Conservation (phyloP, 768 basidiomycete species). For the Holtermanniella nyarrowii region DNA sequence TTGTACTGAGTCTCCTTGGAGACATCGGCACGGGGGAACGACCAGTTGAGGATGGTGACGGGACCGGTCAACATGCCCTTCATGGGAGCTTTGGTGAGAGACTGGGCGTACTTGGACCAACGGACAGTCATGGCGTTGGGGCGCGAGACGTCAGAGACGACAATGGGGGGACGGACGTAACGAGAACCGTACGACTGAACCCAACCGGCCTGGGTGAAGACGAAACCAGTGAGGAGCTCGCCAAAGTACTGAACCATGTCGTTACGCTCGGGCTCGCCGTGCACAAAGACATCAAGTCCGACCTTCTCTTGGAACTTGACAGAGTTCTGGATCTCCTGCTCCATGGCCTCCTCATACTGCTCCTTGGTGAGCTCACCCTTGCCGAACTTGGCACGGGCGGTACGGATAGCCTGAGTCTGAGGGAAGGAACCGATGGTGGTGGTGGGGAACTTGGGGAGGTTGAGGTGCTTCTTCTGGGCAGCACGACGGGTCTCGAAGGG, state of each 20-base stretch:
- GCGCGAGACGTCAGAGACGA: slow-evolving; percentile 95
- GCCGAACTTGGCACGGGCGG: slow-evolving; percentile 84
- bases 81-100: slow-evolving; percentile 84
- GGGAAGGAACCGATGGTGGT: slow-evolving; percentile 99
- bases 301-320: slow-evolving; percentile 95
- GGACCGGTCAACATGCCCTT: slow-evolving; percentile 95
- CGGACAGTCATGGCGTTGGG: slow-evolving; percentile 85
- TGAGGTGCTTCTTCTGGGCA: slow-evolving; percentile 75
- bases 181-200: slow-evolving; percentile 99
- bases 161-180: slow-evolving; percentile 97
- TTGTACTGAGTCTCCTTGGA: slow-evolving; percentile 93
- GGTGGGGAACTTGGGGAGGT: slow-evolving; percentile 93
- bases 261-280: slow-evolving; percentile 97
- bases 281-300: slow-evolving; percentile 92
- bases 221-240: slow-evolving; percentile 78
- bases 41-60: slow-evolving; percentile 99
- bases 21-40: slow-evolving; percentile 98
- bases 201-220: slow-evolving; percentile 96
- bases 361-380: slow-evolving; percentile 78
- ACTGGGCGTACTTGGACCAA: slow-evolving; percentile 96
- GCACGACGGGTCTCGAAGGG: slow-evolving; percentile 78
- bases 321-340: slow-evolving; percentile 87
- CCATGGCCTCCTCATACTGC: slow-evolving; percentile 94
- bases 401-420: slow-evolving; percentile 98
- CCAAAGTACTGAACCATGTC: slow-evolving; percentile 99